These are phyloP conservation scores for Hapsidospora chrysogenum DNA, from an alignment of 495 filamentous ascomycete species.

Conservation along the genomic window DNA sequence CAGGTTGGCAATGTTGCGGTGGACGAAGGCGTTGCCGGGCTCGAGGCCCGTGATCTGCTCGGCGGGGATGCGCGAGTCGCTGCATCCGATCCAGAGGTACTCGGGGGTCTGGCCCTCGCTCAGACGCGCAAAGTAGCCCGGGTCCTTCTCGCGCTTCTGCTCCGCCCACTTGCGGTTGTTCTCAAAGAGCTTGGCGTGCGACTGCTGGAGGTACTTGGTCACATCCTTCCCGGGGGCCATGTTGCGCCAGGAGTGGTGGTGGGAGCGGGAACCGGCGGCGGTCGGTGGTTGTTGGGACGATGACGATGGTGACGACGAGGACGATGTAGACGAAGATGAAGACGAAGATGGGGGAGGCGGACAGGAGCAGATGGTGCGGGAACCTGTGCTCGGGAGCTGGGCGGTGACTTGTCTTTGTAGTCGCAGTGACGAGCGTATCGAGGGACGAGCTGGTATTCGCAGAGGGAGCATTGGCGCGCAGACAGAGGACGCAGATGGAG, in stretches of 20 bases:
- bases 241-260: not conserved
- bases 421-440: not conserved
- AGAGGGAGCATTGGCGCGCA: not conserved
- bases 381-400: too few relatives aligned
- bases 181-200: conserved; percentile 36
- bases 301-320: not conserved
- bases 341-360: not conserved
- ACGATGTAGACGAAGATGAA: too few relatives aligned
- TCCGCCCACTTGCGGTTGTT: conserved; percentile 37
- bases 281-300: not conserved
- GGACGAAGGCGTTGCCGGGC: conserved; percentile 70
- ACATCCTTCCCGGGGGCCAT: conserved; percentile 20
- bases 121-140: conserved; percentile 38
- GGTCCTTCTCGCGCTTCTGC: conserved; percentile 29
- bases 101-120: conserved; percentile 36
- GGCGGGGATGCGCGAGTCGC: conserved; percentile 45
- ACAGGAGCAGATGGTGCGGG: not conserved
- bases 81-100: conserved; percentile 50
- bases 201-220: conserved; percentile 23
- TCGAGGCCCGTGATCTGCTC: conserved; percentile 41
- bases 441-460: not conserved
- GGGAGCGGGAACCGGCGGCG: not conserved
- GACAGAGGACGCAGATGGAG: too few relatives aligned
- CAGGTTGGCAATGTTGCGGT: conserved; percentile 66
- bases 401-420: too few relatives aligned